A percentile compares a stretch with the other conserved stretches of the same genome.
phyloP scores from a whole-genome alignment of 2,329 filamentous ascomycete genomes.

The Aspergillus fumigatus region DNA sequence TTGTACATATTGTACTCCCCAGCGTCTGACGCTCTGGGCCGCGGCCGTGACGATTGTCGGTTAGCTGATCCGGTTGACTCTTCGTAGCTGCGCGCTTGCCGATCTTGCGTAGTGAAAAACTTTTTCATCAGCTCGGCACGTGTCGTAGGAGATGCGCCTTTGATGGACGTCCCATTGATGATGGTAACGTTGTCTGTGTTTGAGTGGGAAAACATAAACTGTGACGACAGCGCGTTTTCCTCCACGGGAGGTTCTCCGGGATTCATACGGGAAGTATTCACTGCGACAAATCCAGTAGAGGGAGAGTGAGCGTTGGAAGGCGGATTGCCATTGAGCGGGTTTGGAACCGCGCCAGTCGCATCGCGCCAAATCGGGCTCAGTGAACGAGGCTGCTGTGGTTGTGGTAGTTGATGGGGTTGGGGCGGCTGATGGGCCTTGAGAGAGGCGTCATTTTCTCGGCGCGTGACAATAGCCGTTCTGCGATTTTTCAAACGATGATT shows the following conservation, averaged over 20 bases:
- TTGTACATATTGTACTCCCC: constrained; percentile 39
- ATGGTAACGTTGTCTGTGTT: constrained; percentile 45
- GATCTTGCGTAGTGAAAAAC: constrained; percentile 58
- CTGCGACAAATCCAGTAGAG: constrained; percentile 53
- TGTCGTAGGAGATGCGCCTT: constrained; percentile 53
- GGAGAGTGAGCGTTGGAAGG: constrained; percentile 41
- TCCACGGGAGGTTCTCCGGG: constrained; percentile 31
- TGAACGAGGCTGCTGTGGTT: constrained; percentile 25
- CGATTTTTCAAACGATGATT: constrained; percentile 75
- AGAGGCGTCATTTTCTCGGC: constrained; percentile 48
- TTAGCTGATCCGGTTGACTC: constrained; percentile 22
- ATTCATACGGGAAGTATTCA: constrained; percentile 49
- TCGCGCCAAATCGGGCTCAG: constrained; percentile 38
- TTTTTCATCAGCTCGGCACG: constrained; percentile 59
- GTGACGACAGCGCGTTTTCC: constrained; percentile 29
- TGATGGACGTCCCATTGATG: constrained; percentile 45
- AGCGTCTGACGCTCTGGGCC: constrained; percentile 30
- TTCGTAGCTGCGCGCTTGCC: constrained; percentile 40
- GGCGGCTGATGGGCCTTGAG: constrained; percentile 26
- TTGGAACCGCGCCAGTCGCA: constrained; percentile 22
- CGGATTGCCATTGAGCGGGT: constrained; percentile 24
- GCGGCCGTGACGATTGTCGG: constrained; percentile 26
- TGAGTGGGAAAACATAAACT: constrained; percentile 39
- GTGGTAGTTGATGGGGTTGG: neutral
- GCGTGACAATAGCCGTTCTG: constrained; percentile 65